These are phyloP conservation scores for Phytophthora crassamura DNA, from an alignment of 352 stramenopile species.

Conservation along the genomic window DNA sequence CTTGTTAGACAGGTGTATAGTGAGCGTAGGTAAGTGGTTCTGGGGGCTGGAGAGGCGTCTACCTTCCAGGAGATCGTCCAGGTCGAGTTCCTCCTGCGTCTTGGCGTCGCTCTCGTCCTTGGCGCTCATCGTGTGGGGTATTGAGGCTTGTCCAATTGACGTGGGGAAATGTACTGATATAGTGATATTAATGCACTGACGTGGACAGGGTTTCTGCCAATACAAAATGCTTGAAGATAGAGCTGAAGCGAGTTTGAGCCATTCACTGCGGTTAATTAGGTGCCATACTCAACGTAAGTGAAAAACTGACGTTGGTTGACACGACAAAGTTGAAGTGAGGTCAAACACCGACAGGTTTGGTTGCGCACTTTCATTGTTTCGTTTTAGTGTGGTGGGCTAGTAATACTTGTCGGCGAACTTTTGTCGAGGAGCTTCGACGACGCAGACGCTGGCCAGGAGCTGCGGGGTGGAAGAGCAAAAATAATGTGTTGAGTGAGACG, in stretches of 20 bases:
- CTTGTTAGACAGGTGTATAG: not conserved
- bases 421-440: slow-evolving; percentile 36
- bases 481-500: not conserved
- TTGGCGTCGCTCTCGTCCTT: slow-evolving; percentile 32
- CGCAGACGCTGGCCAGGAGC: slow-evolving; percentile 41
- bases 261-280: too few species aligned
- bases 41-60: not conserved
- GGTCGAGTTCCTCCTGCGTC: slow-evolving; percentile 65
- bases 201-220: too few species aligned
- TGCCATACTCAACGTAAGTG: too few species aligned
- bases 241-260: too few species aligned
- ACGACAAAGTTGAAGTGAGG: slow-evolving; percentile 11
- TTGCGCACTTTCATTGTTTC: not conserved
- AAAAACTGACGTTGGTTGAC: slow-evolving; percentile 10
- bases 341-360: too few species aligned
- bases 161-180: not conserved
- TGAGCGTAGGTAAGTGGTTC: not conserved
- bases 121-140: slow-evolving; percentile 15
- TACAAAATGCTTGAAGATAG: too few species aligned
- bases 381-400: slow-evolving; percentile 4
- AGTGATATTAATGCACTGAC: too few species aligned
- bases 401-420: slow-evolving; percentile 20
- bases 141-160: not conserved
- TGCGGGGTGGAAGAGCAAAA: not conserved
- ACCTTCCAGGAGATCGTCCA: slow-evolving; percentile 87